phyloP scores from a whole-genome alignment of 768 basidiomycete species.

The Leccinum imitatum region DNA sequence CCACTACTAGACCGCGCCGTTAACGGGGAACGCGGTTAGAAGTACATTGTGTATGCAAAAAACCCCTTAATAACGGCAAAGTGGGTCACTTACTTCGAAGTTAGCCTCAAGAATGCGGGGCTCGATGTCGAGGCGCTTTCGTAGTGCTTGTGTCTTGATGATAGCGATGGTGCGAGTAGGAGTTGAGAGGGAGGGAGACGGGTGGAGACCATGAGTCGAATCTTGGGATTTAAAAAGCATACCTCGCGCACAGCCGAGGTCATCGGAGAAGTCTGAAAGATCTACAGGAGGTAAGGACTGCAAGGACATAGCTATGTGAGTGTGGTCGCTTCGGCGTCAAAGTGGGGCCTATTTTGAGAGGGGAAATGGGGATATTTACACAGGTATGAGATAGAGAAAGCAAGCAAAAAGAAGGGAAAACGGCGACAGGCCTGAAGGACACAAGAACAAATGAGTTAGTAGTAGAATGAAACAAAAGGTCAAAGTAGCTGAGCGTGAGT shows the following conservation, averaged over 20 bases:
- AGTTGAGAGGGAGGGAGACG: constrained; percentile 12
- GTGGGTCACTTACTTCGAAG: constrained; percentile 61
- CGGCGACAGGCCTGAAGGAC: constrained; percentile 7
- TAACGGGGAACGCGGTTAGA: constrained; percentile 3
- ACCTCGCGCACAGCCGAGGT: constrained; percentile 3
- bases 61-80: constrained; percentile 8
- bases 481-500: not conserved
- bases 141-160: constrained; percentile 77
- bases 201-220: not conserved
- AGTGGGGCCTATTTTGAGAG: constrained; percentile 1
- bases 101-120: constrained; percentile 73
- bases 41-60: not conserved
- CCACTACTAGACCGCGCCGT: constrained; percentile 8
- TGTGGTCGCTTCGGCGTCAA: constrained; percentile 9
- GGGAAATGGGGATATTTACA: constrained; percentile 19
- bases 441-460: constrained; percentile 2
- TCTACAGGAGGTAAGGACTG: constrained; percentile 16
- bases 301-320: constrained; percentile 22
- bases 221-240: constrained; percentile 8
- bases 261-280: constrained; percentile 19
- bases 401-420: constrained; percentile 21
- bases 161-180: constrained; percentile 74
- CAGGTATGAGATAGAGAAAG: constrained; percentile 14
- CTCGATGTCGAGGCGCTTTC: constrained; percentile 78
- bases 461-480: constrained; percentile 12